Percentiles rank a stretch among this genome's conserved stretches.
Conservation (phyloP, 148 eudicot species). For the Linanthus parryae region DNA sequence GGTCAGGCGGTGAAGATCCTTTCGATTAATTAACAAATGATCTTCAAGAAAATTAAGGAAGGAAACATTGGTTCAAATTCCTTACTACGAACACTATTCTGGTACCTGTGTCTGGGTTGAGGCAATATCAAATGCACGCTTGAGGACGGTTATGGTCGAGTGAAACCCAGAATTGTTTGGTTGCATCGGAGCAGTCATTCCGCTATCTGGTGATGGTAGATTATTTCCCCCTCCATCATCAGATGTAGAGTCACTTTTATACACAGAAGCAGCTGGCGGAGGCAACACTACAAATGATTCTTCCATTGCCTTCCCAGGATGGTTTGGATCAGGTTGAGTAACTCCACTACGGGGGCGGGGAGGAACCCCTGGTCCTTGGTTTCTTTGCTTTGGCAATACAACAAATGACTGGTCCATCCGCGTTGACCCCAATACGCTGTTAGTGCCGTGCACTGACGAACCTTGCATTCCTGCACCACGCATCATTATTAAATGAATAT, state of each 20-base stretch:
- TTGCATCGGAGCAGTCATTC: conserved; percentile 37
- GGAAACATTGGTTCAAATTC: too few relatives aligned
- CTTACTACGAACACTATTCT: too few relatives aligned
- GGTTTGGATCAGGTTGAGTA: conserved; percentile 46
- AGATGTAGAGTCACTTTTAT: conserved; percentile 57
- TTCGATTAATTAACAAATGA: too few relatives aligned
- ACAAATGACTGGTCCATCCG: conserved; percentile 96
- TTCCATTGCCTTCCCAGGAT: conserved; percentile 80
- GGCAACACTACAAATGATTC: conserved; percentile 99
- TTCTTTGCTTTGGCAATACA: conserved; percentile 78
- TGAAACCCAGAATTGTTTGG: conserved; percentile 82
- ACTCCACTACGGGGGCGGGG: conserved; percentile 72
- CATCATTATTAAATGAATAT: too few relatives aligned
- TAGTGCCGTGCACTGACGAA: conserved; percentile 60
- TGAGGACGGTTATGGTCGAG: conserved; percentile 72
- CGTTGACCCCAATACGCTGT: conserved; percentile 67
- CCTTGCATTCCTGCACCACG: conserved; percentile 91
- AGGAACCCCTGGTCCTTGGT: conserved; percentile 53
- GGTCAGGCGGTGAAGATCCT: too few relatives aligned
- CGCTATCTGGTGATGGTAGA: conserved; percentile 49
- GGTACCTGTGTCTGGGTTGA: conserved; percentile 84
- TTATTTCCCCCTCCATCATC: conserved; percentile 63
- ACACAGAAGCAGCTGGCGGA: conserved; percentile 94
- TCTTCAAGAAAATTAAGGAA: too few relatives aligned
- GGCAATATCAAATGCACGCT: conserved; percentile 91